These are phyloP conservation scores for Debaryomyces prosopidis DNA, from an alignment of 805 yeast genomes.

Conservation along the genomic window DNA sequence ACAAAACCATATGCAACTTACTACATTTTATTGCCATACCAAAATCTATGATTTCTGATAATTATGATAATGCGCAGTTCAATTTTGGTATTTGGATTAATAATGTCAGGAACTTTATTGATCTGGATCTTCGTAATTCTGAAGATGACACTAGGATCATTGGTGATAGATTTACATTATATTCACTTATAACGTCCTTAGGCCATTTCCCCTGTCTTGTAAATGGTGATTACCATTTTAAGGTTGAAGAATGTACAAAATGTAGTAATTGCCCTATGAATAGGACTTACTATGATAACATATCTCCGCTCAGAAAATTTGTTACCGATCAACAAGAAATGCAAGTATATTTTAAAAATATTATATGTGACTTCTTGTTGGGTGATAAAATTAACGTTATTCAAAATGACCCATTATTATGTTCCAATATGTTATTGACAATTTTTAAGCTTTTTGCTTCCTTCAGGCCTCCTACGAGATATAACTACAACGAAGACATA, in stretches of 20 bases:
- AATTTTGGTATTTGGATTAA: conserved; percentile 21
- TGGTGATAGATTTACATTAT: conserved; percentile 13
- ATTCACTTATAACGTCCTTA: conserved; percentile 37
- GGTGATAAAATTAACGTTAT: conserved; percentile 7
- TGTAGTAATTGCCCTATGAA: conserved; percentile 34
- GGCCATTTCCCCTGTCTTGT: conserved; percentile 46
- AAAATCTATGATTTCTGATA: background rate
- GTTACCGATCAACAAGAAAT: conserved; percentile 23
- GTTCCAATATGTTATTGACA: conserved; percentile 46
- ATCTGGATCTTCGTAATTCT: conserved; percentile 2
- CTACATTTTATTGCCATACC: conserved; percentile 2
- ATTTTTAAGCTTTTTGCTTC: conserved; percentile 53
- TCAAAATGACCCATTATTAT: conserved; percentile 23
- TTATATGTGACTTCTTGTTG: conserved; percentile 20
- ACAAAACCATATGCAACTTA: background rate
- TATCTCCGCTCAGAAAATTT: conserved; percentile 21
- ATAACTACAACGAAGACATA: conserved; percentile 12
- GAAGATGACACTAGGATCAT: conserved; percentile 1
- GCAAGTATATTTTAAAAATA: conserved; percentile 20
- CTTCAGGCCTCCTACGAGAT: conserved; percentile 46
- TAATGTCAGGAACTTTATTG: conserved; percentile 12
- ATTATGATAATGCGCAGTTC: background rate
- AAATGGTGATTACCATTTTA: conserved; percentile 33
- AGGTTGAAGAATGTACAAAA: conserved; percentile 29
- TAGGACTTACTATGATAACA: conserved; percentile 24